These are phyloP conservation scores for Cephalotrichum gorgonifer DNA, from an alignment of 2,329 filamentous ascomycete species.

Conservation along the genomic window DNA sequence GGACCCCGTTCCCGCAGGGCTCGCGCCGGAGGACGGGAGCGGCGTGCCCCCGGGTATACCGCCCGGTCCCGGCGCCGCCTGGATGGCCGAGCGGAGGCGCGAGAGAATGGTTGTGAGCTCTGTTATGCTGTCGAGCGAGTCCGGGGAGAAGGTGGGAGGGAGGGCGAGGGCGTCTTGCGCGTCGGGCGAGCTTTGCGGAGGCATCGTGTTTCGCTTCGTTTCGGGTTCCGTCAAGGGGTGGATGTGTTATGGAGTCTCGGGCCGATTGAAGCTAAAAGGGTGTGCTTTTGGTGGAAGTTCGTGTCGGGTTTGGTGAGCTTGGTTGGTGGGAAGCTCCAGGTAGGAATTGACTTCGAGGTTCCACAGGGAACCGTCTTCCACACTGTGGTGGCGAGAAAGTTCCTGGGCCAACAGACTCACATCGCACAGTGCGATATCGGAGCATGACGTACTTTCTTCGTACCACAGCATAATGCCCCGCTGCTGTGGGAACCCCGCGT, in stretches of 20 bases:
- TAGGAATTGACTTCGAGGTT: too few relatives aligned
- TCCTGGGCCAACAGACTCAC: too few relatives aligned
- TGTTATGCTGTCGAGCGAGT: slow-evolving; percentile 77
- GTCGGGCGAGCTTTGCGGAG: background rate
- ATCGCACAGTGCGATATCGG: too few relatives aligned
- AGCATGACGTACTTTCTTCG: background rate
- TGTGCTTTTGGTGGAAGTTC: background rate
- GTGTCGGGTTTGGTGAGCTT: background rate
- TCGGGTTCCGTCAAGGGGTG: background rate
- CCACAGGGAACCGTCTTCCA: too few relatives aligned
- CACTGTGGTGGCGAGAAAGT: background rate
- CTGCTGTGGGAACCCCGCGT: slow-evolving; percentile 4
- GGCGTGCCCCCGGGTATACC: slow-evolving; percentile 20
- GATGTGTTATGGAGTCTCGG: background rate
- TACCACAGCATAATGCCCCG: slow-evolving; percentile 1
- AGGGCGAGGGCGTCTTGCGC: slow-evolving; percentile 32
- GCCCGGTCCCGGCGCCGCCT: slow-evolving; percentile 26
- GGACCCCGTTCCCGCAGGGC: background rate
- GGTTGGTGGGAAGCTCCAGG: background rate
- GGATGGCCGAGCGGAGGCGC: slow-evolving; percentile 50
- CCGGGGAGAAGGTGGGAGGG: slow-evolving; percentile 61
- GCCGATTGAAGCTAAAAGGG: background rate
- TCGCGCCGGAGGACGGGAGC: slow-evolving; percentile 9
- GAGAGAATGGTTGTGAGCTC: slow-evolving; percentile 69
- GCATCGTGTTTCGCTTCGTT: background rate